A percentile compares a stretch with the other conserved stretches of the same genome.
Conservation (phyloP, 106 monocot species). For the Iris macrosiphon region DNA sequence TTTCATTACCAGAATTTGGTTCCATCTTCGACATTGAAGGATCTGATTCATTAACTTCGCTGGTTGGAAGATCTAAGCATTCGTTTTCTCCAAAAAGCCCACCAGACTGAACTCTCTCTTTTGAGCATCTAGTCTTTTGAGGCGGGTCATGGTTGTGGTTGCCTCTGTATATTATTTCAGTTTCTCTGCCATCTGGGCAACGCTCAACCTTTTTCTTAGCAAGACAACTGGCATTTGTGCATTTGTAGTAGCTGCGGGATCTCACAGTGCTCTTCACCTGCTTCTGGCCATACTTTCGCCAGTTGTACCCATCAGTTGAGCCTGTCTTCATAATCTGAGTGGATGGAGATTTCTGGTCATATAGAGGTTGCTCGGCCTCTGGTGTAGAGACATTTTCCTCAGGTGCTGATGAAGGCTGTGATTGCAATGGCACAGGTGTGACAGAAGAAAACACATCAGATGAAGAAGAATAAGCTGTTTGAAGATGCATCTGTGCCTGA, state of each 20-base stretch:
- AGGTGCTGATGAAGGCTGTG: background rate
- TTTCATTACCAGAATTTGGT: slow-evolving; percentile 13
- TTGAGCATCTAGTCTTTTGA: slow-evolving; percentile 3
- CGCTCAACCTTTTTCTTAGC: slow-evolving; percentile 18
- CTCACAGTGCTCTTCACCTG: slow-evolving; percentile 13
- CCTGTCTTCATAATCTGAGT: background rate
- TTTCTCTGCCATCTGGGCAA: slow-evolving; percentile 13
- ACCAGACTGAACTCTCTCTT: background rate
- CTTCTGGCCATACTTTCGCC: slow-evolving; percentile 18
- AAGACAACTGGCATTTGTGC: slow-evolving; percentile 8
- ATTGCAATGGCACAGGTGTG: background rate
- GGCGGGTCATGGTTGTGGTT: slow-evolving; percentile 12
- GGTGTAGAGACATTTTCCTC: background rate
- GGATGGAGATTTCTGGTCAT: slow-evolving; percentile 6
- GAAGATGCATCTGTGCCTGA: slow-evolving; percentile 13
- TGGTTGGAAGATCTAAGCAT: slow-evolving; percentile 2
- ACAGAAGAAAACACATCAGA: background rate
- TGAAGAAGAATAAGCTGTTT: slow-evolving; percentile 6
- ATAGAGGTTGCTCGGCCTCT: slow-evolving; percentile 2
- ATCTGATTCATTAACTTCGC: slow-evolving; percentile 4
- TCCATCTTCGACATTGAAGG: slow-evolving; percentile 2
- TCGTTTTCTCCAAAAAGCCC: background rate
- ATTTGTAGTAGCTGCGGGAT: slow-evolving; percentile 14
- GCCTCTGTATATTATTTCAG: slow-evolving; percentile 11
- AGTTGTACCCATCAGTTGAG: slow-evolving; percentile 12